phyloP scores from a whole-genome alignment of 768 basidiomycete species.

The Tubosaeta sp. region DNA sequence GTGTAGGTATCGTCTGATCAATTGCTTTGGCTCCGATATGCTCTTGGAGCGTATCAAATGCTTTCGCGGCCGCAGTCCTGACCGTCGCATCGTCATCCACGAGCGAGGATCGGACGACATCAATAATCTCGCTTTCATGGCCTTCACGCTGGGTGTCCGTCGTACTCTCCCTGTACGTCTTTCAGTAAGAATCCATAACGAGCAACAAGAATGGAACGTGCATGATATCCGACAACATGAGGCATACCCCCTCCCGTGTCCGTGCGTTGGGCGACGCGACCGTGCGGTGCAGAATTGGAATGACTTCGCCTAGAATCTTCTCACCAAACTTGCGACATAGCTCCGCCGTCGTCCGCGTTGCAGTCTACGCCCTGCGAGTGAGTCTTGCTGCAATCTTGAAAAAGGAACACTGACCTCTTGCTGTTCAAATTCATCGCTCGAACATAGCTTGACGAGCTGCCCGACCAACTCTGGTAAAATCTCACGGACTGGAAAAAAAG shows the following conservation, averaged over 20 bases:
- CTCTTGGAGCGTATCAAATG: conserved; percentile 91
- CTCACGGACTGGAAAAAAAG: conserved; percentile 62
- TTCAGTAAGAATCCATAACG: conserved; percentile 6
- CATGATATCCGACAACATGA: conserved; percentile 88
- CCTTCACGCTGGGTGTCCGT: conserved; percentile 81
- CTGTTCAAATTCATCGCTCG: conserved; percentile 77
- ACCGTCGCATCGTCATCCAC: conserved; percentile 88
- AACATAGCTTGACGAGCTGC: conserved; percentile 74
- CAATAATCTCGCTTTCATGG: conserved; percentile 84
- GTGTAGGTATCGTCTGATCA: conserved; percentile 93
- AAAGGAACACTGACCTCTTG: conserved; percentile 64
- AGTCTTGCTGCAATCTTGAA: conserved; percentile 2
- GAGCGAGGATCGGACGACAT: conserved; percentile 75
- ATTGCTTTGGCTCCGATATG: conserved; percentile 87
- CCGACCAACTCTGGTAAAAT: conserved; percentile 81
- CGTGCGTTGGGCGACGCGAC: conserved; percentile 57
- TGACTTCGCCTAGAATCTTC: conserved; percentile 77
- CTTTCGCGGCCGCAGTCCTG: conserved; percentile 82
- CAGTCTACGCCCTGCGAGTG: conserved; percentile 52
- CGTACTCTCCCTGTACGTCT: conserved; percentile 65
- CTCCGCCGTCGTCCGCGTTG: conserved; percentile 82
- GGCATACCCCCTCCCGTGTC: conserved; percentile 80
- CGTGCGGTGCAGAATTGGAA: conserved; percentile 69
- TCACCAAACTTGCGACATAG: conserved; percentile 96
- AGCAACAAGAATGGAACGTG: conserved; percentile 32